Conservation (phyloP, 208 protist genomes). For the Crithidia thermophila region DNA sequence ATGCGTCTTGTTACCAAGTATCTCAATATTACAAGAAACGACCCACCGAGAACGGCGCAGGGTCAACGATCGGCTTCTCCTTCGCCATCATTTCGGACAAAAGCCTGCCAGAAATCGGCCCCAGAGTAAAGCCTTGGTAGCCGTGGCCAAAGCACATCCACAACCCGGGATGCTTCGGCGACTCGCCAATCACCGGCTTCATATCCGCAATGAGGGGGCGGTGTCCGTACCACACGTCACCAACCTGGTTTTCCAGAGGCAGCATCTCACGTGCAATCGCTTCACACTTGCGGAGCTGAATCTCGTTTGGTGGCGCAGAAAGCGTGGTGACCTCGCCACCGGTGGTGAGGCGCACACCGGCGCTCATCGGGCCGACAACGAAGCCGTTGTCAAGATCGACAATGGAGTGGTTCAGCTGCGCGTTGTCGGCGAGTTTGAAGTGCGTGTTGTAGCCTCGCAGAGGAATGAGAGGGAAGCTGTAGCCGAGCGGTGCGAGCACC, state of each 20-base stretch:
- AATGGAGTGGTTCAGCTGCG: constrained; percentile 9
- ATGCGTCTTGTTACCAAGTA: neutral
- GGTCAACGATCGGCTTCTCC: constrained; percentile 31
- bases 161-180: constrained; percentile 15
- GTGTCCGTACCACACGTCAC: constrained; percentile 29
- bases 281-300: constrained; percentile 22
- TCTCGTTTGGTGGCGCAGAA: constrained; percentile 9
- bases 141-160: constrained; percentile 35
- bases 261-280: constrained; percentile 16
- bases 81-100: constrained; percentile 30
- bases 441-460: constrained; percentile 31
- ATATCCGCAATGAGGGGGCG: constrained; percentile 34
- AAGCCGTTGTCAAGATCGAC: constrained; percentile 17
- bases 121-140: constrained; percentile 26
- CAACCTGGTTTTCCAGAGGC: constrained; percentile 22
- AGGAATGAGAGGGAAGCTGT: constrained; percentile 26
- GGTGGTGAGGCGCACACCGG: constrained; percentile 12
- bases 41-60: constrained; percentile 20
- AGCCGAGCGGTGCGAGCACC: constrained; percentile 14
- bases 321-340: constrained; percentile 14
- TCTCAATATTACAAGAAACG: constrained; percentile 13
- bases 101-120: constrained; percentile 22
- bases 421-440: constrained; percentile 22
- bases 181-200: constrained; percentile 40
- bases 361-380: constrained; percentile 12